Evolutionary conservation across 306 rosid genomes (phyloP).

Genomic region (Arachis hypogaea): DNA sequence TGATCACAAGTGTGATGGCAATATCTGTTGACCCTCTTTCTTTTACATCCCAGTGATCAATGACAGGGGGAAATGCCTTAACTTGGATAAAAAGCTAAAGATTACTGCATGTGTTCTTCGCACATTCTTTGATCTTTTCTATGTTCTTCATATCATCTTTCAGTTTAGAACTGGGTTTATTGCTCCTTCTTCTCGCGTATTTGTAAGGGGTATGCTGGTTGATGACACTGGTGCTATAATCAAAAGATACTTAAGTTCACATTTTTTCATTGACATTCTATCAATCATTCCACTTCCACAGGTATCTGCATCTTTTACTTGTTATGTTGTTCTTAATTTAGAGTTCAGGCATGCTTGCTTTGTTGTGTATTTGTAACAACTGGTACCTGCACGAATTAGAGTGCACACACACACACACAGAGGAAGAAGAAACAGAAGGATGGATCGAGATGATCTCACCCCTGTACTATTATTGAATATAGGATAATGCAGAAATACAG

Average conservation of each 20-base stretch:
- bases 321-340: neutral
- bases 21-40: slow-evolving; percentile 81
- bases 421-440: no score
- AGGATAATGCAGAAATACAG: no score
- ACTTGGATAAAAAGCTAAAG: slow-evolving; percentile 42
- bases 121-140: slow-evolving; percentile 75
- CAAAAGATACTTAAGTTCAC: slow-evolving; percentile 64
- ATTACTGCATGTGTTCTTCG: slow-evolving; percentile 73
- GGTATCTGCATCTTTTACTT: slow-evolving; percentile 48
- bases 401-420: no score
- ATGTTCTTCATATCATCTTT: slow-evolving; percentile 68
- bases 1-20: slow-evolving; percentile 71
- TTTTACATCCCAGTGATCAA: slow-evolving; percentile 66
- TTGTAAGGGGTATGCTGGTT: slow-evolving; percentile 78
- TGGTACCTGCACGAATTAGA: no score
- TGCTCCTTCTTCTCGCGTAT: slow-evolving; percentile 83
- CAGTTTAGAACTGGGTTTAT: slow-evolving; percentile 86
- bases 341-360: neutral
- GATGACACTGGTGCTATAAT: slow-evolving; percentile 62
- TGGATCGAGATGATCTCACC: no score
- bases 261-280: slow-evolving; percentile 76
- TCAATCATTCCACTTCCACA: slow-evolving; percentile 91
- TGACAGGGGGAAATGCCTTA: slow-evolving; percentile 43
- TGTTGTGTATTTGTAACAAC: neutral
- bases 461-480: no score